Evolutionary conservation across 192 early-diverging fungal species (phyloP), one percentile per base, ranked within the genome.

Genomic region (Podila epigama): DNA sequence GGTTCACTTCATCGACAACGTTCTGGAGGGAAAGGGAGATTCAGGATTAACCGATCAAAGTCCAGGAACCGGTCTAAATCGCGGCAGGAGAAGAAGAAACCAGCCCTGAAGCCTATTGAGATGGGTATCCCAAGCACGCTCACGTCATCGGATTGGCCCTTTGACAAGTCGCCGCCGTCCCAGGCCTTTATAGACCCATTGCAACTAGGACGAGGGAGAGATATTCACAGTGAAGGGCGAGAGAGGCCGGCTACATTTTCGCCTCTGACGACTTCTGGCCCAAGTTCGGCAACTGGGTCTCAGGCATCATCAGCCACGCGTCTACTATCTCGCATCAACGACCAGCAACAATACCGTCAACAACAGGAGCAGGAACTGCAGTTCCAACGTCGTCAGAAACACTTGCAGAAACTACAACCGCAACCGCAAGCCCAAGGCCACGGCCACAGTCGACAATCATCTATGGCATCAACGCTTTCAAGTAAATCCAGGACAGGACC

Each of bases 131-230:
- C 64, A 5, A 29, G 52, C 12, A 41, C 53, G 9, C 51, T 75
- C 22, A 34, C 59, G 0, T 62, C 71, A 1, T 67, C 71, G 2
- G 71, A 60, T 31, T 75, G 71, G 71, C 64, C 64, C 0, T 75
- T 75, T 67, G 64, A 67, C 40, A 35, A 33, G 20, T 32, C 56
- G 1, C 50, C 64, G 32, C 20, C 66, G 25, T 2, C 54, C 29
- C n/a, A 40, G 63, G 2, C 28, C 33, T 9, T 28, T 18, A 2
- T 55, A 8, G 22, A 22, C 22, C 16, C 44, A 28, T 10, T 60
- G 1, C 20, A 15, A 2, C 16, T 15, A 44, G 41, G 13, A 44
- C 16, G 16, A n/a, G 20, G 41, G 15, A n/a, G 18, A n/a, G 20
- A 9, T 6, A n/a, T 15, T 44, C 41, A 44, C 20, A n/a, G 18